Percentiles rank a stretch among this genome's conserved stretches.
Conservation (phyloP, 2,329 filamentous ascomycete genomes). For the Penicillium sp. region DNA sequence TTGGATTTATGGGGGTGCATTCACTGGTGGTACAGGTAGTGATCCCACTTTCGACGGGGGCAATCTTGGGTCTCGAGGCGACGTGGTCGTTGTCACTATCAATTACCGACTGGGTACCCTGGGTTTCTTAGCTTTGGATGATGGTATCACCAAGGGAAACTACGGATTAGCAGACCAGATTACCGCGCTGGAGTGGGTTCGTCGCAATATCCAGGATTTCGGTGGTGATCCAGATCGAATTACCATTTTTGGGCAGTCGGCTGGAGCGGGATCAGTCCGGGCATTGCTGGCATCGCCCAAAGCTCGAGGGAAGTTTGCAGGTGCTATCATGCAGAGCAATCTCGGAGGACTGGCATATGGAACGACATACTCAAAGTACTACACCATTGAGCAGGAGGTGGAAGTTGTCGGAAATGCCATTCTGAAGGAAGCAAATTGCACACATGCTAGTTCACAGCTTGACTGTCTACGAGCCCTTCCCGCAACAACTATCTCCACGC, state of each 20-base stretch:
- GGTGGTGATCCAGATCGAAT: constrained; percentile 56
- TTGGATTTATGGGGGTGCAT: constrained; percentile 64
- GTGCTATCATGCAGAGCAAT: constrained; percentile 46
- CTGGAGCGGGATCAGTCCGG: constrained; percentile 63
- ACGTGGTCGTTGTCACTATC: constrained; percentile 64
- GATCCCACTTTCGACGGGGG: constrained; percentile 56
- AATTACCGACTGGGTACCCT: constrained; percentile 66
- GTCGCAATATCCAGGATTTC: constrained; percentile 54
- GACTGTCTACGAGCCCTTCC: constrained; percentile 54
- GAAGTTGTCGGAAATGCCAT: constrained; percentile 58
- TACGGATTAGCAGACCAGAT: constrained; percentile 61
- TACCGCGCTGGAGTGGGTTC: constrained; percentile 57
- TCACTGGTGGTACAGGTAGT: constrained; percentile 55
- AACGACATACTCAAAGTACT: constrained; percentile 64
- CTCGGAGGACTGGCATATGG: constrained; percentile 65
- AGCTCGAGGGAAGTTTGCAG: constrained; percentile 27
- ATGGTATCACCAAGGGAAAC: constrained; percentile 62
- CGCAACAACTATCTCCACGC: constrained; percentile 18
- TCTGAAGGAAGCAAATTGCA: constrained; percentile 60
- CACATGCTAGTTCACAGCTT: constrained; percentile 50
- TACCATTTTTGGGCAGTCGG: constrained; percentile 56
- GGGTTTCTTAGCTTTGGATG: constrained; percentile 64
- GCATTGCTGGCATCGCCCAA: constrained; percentile 51
- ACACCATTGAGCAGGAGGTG: constrained; percentile 61
- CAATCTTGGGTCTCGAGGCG: constrained; percentile 63